Evolutionary conservation across 192 early-diverging fungal species (phyloP).

Genomic region (Allomyces macrogynus): DNA sequence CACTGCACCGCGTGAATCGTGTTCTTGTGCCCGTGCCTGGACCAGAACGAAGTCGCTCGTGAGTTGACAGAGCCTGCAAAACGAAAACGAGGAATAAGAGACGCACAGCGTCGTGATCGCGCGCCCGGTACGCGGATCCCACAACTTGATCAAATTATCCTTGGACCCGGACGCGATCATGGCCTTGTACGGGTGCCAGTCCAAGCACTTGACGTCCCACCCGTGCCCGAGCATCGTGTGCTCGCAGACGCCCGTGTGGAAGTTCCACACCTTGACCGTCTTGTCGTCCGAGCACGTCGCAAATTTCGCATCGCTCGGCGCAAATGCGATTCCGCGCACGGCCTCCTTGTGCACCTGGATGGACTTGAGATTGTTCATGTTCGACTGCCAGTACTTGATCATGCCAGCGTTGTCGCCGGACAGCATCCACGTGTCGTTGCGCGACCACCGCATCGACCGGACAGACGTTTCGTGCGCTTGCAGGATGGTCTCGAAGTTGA

Average conservation of each 20-base stretch:
- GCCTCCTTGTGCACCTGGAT: conserved; percentile 72
- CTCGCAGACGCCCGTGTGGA: conserved; percentile 67
- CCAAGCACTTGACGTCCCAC: conserved; percentile 91
- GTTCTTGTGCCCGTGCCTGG: conserved; percentile 80
- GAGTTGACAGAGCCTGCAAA: neutral
- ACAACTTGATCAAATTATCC: conserved; percentile 86
- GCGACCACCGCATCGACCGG: conserved; percentile 88
- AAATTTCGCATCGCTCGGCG: conserved; percentile 80
- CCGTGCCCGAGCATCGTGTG: conserved; percentile 66
- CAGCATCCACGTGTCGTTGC: conserved; percentile 87
- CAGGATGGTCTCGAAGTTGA: conserved; percentile 95
- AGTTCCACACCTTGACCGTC: conserved; percentile 91
- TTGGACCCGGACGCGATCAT: conserved; percentile 85
- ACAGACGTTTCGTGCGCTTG: conserved; percentile 89
- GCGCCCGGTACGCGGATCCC: conserved; percentile 86
- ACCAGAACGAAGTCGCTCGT: neutral
- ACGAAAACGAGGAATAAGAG: neutral
- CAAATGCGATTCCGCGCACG: conserved; percentile 75
- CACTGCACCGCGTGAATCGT: conserved; percentile 71
- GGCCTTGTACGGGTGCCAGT: conserved; percentile 91
- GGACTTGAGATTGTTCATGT: conserved; percentile 80
- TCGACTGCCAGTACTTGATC: conserved; percentile 96
- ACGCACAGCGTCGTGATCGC: conserved; percentile 62
- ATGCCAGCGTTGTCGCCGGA: conserved; percentile 74
- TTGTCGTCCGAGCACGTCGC: conserved; percentile 90